Evolutionary conservation across 2,329 filamentous ascomycete species (phyloP).

Genomic region (Sporothrix schenckii): DNA sequence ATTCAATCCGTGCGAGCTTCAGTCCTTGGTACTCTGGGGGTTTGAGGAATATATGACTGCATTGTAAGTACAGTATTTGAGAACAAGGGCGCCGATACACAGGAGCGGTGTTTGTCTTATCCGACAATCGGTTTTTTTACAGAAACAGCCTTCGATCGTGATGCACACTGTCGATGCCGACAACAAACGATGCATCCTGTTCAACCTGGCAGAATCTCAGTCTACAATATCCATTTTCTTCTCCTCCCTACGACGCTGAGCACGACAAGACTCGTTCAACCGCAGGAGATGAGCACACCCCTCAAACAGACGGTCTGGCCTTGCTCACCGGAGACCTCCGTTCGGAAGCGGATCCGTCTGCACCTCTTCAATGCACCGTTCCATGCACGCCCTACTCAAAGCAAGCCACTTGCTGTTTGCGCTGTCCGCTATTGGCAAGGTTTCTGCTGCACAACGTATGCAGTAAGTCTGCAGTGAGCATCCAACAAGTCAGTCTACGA

Average conservation of each 20-base stretch:
- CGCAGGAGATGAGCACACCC: too few species aligned
- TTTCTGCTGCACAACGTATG: background rate
- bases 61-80: background rate
- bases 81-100: background rate
- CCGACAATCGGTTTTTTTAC: background rate
- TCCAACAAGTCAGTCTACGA: background rate
- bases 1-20: background rate
- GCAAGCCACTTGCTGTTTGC: background rate
- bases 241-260: background rate
- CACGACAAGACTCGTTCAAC: background rate
- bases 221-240: background rate
- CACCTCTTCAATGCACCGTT: background rate
- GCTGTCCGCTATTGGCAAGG: conserved; percentile 8
- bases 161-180: background rate
- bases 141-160: background rate
- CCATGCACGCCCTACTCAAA: background rate
- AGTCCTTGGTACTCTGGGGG: background rate
- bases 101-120: background rate
- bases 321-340: conserved; percentile 14
- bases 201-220: too few species aligned
- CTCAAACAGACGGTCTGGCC: background rate
- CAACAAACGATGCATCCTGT: too few species aligned
- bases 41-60: background rate
- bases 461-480: conserved; percentile 7
- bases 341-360: conserved; percentile 14